These are phyloP conservation scores for Podospora tetraspora DNA, from an alignment of 495 filamentous ascomycete species.

Conservation along the genomic window DNA sequence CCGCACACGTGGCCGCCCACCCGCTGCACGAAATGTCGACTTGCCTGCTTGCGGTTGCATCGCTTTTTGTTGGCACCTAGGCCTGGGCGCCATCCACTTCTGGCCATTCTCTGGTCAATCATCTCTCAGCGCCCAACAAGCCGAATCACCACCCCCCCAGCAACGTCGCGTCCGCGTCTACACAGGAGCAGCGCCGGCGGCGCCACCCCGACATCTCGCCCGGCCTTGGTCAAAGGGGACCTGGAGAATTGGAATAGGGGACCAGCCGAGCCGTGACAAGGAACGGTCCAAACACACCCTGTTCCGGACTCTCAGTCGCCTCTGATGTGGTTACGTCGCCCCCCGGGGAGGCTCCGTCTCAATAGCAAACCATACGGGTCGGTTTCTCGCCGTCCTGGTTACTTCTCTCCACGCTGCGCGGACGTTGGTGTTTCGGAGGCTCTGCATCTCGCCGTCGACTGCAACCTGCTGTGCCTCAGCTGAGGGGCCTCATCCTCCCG, in stretches of 20 bases:
- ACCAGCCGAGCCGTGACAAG: neutral
- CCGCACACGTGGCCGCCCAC: constrained; percentile 1
- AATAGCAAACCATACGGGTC: neutral
- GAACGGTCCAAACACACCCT: neutral
- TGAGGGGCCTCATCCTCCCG: neutral
- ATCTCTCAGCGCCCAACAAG: neutral
- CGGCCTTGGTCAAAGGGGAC: neutral
- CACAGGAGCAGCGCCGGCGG: neutral
- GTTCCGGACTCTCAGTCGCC: neutral
- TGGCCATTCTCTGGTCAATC: neutral
- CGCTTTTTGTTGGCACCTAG: neutral
- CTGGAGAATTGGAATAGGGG: neutral
- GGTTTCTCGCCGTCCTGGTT: too few relatives aligned
- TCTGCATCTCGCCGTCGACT: neutral
- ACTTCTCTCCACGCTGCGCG: neutral
- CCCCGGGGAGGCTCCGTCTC: too few relatives aligned
- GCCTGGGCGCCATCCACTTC: neutral
- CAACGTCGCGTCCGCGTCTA: neutral
- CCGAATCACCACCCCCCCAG: neutral
- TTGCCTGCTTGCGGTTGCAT: neutral
- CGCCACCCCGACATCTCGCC: neutral
- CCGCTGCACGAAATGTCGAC: neutral
- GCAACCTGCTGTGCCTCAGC: neutral
- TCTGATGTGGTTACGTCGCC: too few relatives aligned
- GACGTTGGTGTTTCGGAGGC: neutral